Base-by-base conservation (phyloP, 2,329 filamentous ascomycete species). In the Xylariaceae sp. region DNA sequence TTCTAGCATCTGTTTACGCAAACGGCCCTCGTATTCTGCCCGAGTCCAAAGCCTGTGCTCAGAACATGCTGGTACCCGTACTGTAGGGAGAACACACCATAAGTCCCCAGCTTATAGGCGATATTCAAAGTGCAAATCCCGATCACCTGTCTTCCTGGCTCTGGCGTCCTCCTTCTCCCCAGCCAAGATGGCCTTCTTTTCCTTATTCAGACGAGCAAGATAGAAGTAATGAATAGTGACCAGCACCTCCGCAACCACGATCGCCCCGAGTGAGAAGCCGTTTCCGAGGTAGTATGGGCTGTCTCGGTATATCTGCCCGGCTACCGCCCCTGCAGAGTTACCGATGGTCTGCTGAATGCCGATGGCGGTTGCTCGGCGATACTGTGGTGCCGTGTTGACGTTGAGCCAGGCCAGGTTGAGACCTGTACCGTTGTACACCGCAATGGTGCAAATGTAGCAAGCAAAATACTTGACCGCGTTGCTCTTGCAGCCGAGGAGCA, bases 321-420 rank as follows among this genome's bases (percentile, higher is more conserved):
- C 14, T 9, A 28, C 25, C 12, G 13, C 25, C 7, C 25, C 25
- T 8, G 25, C 25, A n/a, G 25, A n/a, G 25, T 28, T 28, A 13
- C 25, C 25, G 25, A 28, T 28, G 11, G 8, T 28, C 25, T 28
- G 25, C 14, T 28, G 25, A 7, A 28, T 28, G 25, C 25, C 25
- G 25, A 28, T 28, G 8, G 25, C 25, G 25, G 25, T 28, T n/a
- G 25, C 25, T n/a, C 25, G 25, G 12, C 25, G 25, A 13, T 28
- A 28, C 14, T 28, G 25, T n/a, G 25, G 25, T 14, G 25, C 25
- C 25, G 14, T 28, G 14, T 28, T 28, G 14, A 28, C 25, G 14
- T 28, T 28, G 25, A 28, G 25, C 25, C 25, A 28, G 14, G 25
- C 25, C 11, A 28, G 25, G 25, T 28, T 28, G 8, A 28, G 14